Base-by-base conservation (phyloP, 2,329 filamentous ascomycete species). In the Pyrenochaeta sp. region DNA sequence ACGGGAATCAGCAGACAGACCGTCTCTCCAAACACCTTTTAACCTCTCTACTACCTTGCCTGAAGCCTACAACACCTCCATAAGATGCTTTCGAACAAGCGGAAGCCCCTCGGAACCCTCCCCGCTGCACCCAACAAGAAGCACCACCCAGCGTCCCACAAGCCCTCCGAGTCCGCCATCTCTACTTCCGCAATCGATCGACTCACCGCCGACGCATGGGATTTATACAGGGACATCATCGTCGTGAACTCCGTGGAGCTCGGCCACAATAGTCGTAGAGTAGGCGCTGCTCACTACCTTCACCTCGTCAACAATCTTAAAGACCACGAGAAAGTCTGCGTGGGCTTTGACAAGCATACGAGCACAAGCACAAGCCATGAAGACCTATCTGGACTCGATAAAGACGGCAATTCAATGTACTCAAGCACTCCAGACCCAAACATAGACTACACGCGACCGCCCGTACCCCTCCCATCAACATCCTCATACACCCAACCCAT, bases 161-260 rank as follows among this genome's bases (percentile, higher is more conserved):
- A 32, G 30, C 30, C 30, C 10, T 32, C 30, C 2, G 10, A 32
- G 10, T 32, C 30, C 10, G 2, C 1, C 30, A 32, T 32, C 30
- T 10, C 30, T 5, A 32, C 30, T 6, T 32, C 30, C 2, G 10
- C 10, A 10, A 5, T 5, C 10, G 30, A 32, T 10, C 30, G 10
- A 32, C 30, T 10, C 6, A 32, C 39, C 19, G 32, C 30, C 22
- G 55, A 64, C 24, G 59, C 56, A 12, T 62, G 48, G 50, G 64
- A 64, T 42, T 58, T 56, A 0, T 45, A 62, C 19, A 61, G 66
- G 51, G 60, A 66, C 30, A 50, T 44, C n/a, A 44, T 66, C 37
- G n/a, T 61, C 12, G 61, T 70, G n/a, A 62, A 66, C 48, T 65
- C 56, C 8, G 42, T 58, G 6, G 67, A 70, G 25, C n/a, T 45